These are phyloP conservation scores for Hygrocybe coccinea DNA, from an alignment of 768 basidiomycete genomes.

Conservation along the genomic window DNA sequence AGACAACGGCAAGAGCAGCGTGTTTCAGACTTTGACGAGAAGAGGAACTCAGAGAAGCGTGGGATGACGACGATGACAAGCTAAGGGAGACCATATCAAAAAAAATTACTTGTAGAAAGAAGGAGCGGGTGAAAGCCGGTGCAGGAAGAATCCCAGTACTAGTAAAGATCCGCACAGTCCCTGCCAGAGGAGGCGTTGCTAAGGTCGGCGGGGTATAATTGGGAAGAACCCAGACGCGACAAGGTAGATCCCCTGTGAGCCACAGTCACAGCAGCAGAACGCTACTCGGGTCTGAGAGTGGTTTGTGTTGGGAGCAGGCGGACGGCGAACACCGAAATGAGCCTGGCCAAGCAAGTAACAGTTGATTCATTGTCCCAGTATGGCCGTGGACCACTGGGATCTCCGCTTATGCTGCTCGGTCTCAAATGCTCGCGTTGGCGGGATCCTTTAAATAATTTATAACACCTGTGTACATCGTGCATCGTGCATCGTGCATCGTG, in stretches of 20 bases:
- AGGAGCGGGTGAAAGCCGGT: constrained; percentile 15
- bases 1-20: constrained; percentile 34
- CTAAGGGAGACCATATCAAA: constrained; percentile 33
- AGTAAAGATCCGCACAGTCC: constrained; percentile 53
- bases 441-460: no score
- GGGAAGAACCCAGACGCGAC: constrained; percentile 40
- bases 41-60: constrained; percentile 30
- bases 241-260: constrained; percentile 43
- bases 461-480: no score
- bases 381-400: no score
- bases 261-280: background rate
- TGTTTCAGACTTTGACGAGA: constrained; percentile 32
- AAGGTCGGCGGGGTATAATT: constrained; percentile 35
- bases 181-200: constrained; percentile 37
- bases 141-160: constrained; percentile 3
- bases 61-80: constrained; percentile 32
- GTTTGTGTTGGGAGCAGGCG: no score
- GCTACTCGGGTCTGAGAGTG: background rate
- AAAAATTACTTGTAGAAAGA: constrained; percentile 11
- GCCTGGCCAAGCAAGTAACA: no score
- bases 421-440: no score
- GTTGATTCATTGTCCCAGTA: no score
- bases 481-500: no score
- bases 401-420: no score
- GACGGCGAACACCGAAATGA: no score